phyloP scores from a whole-genome alignment of 768 basidiomycete species.

The Russula griseocarnosa region DNA sequence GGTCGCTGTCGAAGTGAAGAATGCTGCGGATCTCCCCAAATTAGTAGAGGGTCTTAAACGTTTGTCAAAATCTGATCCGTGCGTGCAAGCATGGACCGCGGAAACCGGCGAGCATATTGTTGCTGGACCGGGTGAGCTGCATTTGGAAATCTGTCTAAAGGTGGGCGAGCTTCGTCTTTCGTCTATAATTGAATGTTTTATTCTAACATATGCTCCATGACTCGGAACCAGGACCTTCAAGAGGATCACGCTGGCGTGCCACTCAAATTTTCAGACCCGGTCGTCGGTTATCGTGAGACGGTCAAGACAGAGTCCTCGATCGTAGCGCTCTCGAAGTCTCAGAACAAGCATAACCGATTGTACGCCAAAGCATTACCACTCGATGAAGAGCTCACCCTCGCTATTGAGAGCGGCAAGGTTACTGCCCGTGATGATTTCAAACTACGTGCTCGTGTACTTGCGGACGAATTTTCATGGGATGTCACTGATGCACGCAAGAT shows the following conservation, averaged over 20 bases:
- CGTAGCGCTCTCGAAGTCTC: constrained; percentile 95
- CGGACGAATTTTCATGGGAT: constrained; percentile 97
- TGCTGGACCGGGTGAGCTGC: constrained; percentile 98
- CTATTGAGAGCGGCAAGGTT: constrained; percentile 85
- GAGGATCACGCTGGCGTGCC: constrained; percentile 99
- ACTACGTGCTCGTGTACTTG: constrained; percentile 88
- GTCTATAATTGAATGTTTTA: neutral
- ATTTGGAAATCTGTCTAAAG: constrained; percentile 99
- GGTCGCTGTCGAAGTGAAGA: constrained; percentile 99
- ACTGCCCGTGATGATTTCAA: constrained; percentile 97
- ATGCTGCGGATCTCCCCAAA: constrained; percentile 97
- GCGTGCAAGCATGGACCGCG: constrained; percentile 90
- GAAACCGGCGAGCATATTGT: constrained; percentile 98
- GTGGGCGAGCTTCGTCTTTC: constrained; percentile 40
- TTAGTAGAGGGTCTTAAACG: constrained; percentile 99
- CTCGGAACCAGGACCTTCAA: constrained; percentile 75
- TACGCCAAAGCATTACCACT: constrained; percentile 91
- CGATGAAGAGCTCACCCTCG: constrained; percentile 89
- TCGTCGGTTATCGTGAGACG: constrained; percentile 97
- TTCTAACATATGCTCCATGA: constrained; percentile 2
- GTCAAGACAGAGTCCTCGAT: constrained; percentile 95
- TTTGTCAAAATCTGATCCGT: constrained; percentile 99
- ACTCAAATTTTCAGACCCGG: constrained; percentile 95
- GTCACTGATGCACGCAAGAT: constrained; percentile 99
- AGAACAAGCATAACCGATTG: constrained; percentile 99